Evolutionary conservation across 1,284 basidiomycete species (phyloP), one percentile per base, ranked within the genome.

Genomic region (Sanghuangporus baumii): DNA sequence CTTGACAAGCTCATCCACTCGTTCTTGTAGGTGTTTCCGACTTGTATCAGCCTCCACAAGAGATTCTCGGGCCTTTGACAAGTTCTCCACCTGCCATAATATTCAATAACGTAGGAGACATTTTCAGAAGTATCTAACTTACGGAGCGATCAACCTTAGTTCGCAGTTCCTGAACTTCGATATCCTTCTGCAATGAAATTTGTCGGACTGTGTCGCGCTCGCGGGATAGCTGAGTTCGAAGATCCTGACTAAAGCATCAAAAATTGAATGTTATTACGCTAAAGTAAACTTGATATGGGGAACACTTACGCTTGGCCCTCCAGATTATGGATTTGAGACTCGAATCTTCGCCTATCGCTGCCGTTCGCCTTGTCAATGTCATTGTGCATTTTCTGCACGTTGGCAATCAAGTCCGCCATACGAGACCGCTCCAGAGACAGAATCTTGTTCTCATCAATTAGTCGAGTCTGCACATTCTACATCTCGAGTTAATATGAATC

Each of bases 321-420:
- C 59, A 96, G 75, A 72, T 88, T 81, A 68, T 91, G 85, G 41
- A 95, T 76, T 66, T 94, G 88, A 64, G 79, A 85, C 74, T 97
- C 94, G 37, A 96, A 76, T 16, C 91, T 84, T 23, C 85, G 79
- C 12, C 90, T 82, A 69, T 93, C 90, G 65, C 93, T 94, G 68
- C 88, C 85, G 9, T 88, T 86, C 0, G 89, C 89, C 43, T 86
- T 82, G 70, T 96, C 94, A 14, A 93, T 80, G 70, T 97, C 94
- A 61, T 84, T 84, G 69, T 94, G 91, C 86, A 98, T 94, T 69
- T 84, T 88, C 74, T 94, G 92, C 34, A 96, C 87, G 69, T 91
- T 96, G 26, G 83, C 79, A 81, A 97, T 91, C 18, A 97, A 80
- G 71, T 94, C 91, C 18, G 91, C 87, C 8, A 98, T 79, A 65